Evolutionary conservation across 2,329 filamentous ascomycete genomes (phyloP).

Genomic region (Colletotrichum phormii): DNA sequence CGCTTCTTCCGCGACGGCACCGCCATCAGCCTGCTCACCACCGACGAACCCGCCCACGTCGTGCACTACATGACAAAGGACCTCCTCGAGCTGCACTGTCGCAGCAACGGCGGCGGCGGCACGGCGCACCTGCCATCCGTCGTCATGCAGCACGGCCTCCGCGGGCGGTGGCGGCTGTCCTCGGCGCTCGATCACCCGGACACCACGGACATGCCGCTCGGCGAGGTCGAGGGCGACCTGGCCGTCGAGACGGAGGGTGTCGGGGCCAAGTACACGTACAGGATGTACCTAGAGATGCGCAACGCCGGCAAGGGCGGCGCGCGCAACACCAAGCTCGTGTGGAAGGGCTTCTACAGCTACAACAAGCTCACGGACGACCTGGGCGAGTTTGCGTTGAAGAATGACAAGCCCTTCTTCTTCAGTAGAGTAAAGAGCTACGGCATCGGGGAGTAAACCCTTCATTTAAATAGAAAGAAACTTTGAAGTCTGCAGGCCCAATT

Average conservation of each 20-base stretch:
- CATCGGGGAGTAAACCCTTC: conserved; percentile 51
- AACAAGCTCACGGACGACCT: conserved; percentile 91
- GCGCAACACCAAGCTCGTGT: conserved; percentile 87
- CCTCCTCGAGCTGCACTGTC: conserved; percentile 63
- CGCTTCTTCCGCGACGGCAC: conserved; percentile 94
- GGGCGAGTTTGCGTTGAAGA: conserved; percentile 78
- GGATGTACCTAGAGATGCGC: conserved; percentile 80
- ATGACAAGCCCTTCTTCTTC: conserved; percentile 75
- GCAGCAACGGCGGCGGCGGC: conserved; percentile 40
- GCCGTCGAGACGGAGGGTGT: conserved; percentile 89
- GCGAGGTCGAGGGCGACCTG: conserved; percentile 73
- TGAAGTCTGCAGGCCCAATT: neutral
- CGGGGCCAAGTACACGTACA: conserved; percentile 82
- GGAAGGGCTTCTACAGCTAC: conserved; percentile 93
- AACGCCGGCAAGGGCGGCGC: conserved; percentile 70
- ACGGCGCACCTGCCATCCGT: conserved; percentile 52
- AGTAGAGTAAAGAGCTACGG: conserved; percentile 75
- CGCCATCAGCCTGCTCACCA: conserved; percentile 83
- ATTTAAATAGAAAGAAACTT: too few species aligned
- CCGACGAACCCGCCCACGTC: conserved; percentile 84
- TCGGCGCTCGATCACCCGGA: conserved; percentile 48
- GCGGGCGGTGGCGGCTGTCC: conserved; percentile 57
- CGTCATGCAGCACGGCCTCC: conserved; percentile 76
- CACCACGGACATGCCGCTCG: conserved; percentile 43
- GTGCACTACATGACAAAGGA: conserved; percentile 85